Evolutionary conservation across 257 asterid genomes (phyloP).

Genomic region (Primulina eburnea): DNA sequence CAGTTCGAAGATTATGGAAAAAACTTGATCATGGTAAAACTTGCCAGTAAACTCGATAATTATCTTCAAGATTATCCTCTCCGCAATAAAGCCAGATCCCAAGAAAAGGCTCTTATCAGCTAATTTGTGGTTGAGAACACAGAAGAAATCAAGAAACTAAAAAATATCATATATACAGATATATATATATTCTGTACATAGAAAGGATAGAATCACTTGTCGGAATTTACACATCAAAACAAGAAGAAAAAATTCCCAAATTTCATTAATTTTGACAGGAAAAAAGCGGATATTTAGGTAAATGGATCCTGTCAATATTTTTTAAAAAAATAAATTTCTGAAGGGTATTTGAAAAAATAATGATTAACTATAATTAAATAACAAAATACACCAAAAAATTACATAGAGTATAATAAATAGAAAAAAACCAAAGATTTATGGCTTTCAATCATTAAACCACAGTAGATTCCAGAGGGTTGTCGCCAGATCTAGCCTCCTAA

Average conservation of each 20-base stretch:
- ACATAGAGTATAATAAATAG: neutral
- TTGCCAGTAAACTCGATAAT: neutral
- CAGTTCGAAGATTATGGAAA: neutral
- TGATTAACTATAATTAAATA: no score
- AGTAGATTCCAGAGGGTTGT: neutral
- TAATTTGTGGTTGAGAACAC: slow-evolving; percentile 27
- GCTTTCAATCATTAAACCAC: no score
- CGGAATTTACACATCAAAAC: neutral
- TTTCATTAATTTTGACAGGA: neutral
- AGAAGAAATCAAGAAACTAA: neutral
- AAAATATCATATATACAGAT: neutral
- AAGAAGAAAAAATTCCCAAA: no score
- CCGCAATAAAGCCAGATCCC: slow-evolving; percentile 26
- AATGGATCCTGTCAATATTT: no score
- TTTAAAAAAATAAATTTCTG: no score
- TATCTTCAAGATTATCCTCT: neutral
- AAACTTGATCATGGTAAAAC: neutral
- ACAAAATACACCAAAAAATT: neutral
- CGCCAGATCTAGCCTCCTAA: slow-evolving; percentile 23
- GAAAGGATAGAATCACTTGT: neutral
- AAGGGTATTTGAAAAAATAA: no score
- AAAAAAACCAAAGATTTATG: neutral
- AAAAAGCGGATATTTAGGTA: neutral
- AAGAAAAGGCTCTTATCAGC: slow-evolving; percentile 22
- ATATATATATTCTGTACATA: neutral